phyloP scores from a whole-genome alignment of 78 protist genomes.

The Dictyostelium intermedium region DNA sequence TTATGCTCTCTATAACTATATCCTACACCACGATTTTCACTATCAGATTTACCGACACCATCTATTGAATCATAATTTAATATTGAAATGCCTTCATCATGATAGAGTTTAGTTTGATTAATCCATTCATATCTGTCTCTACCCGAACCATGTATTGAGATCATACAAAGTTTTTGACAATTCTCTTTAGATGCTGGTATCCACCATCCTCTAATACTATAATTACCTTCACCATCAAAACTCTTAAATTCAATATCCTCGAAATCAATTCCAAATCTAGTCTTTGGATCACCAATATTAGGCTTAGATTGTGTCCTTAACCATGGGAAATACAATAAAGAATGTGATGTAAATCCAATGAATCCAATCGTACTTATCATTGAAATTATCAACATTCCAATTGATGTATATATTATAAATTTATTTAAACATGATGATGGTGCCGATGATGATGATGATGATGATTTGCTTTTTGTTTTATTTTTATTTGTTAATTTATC shows the following conservation, averaged over 20 bases:
- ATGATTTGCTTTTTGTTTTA: no score
- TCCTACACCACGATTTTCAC: constrained; percentile 11
- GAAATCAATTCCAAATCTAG: neutral
- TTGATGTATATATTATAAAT: neutral
- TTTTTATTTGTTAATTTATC: neutral
- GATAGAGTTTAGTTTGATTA: neutral
- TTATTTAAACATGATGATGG: neutral
- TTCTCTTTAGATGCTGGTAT: constrained; percentile 31
- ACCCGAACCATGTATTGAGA: constrained; percentile 56
- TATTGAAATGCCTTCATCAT: constrained; percentile 11
- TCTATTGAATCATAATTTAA: constrained; percentile 43
- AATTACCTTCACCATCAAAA: constrained; percentile 10
- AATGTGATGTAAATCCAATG: neutral
- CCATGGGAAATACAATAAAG: constrained; percentile 65
- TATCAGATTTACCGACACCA: constrained; percentile 22
- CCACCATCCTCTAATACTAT: constrained; percentile 67
- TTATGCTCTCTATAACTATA: constrained; percentile 42
- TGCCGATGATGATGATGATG: neutral
- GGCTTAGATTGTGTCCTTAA: neutral
- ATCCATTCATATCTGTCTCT: constrained; percentile 45
- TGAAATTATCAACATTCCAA: neutral
- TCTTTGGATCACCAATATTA: constrained; percentile 28
- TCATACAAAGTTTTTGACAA: neutral
- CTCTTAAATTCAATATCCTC: constrained; percentile 17
- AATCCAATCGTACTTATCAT: neutral